These are phyloP conservation scores for Puccinia triticina DNA, from an alignment of 1,284 basidiomycete genomes.

Conservation along the genomic window DNA sequence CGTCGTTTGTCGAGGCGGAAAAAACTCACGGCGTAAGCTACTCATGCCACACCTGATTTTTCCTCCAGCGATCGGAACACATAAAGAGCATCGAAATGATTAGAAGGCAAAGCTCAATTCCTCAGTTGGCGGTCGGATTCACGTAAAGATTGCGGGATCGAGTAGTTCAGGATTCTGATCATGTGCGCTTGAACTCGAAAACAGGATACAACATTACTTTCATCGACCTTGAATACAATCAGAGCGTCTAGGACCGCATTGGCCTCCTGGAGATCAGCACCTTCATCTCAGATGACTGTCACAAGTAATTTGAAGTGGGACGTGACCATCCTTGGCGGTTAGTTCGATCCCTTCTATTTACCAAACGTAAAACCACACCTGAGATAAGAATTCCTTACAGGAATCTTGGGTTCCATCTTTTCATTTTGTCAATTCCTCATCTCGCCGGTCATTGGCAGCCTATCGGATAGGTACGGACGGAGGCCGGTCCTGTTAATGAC, in stretches of 20 bases:
- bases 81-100: not conserved
- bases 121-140: not conserved
- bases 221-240: conserved; percentile 19
- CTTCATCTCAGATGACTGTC: not conserved
- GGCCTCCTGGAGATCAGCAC: conserved; percentile 20
- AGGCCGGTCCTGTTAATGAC: conserved; percentile 76
- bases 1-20: conserved; percentile 45
- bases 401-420: conserved; percentile 57
- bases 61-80: not conserved
- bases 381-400: conserved; percentile 28
- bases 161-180: not conserved
- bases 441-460: conserved; percentile 74
- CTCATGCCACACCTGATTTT: not conserved
- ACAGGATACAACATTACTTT: conserved; percentile 37
- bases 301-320: conserved; percentile 48
- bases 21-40: conserved; percentile 24
- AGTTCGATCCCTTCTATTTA: not conserved
- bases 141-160: not conserved
- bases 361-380: not conserved
- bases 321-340: conserved; percentile 46
- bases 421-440: conserved; percentile 77
- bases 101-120: not conserved
- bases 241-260: conserved; percentile 30
- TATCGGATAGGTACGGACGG: conserved; percentile 77
- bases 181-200: not conserved